These are phyloP conservation scores for Bryoglossum gracile DNA, from an alignment of 495 filamentous ascomycete species.

Conservation along the genomic window DNA sequence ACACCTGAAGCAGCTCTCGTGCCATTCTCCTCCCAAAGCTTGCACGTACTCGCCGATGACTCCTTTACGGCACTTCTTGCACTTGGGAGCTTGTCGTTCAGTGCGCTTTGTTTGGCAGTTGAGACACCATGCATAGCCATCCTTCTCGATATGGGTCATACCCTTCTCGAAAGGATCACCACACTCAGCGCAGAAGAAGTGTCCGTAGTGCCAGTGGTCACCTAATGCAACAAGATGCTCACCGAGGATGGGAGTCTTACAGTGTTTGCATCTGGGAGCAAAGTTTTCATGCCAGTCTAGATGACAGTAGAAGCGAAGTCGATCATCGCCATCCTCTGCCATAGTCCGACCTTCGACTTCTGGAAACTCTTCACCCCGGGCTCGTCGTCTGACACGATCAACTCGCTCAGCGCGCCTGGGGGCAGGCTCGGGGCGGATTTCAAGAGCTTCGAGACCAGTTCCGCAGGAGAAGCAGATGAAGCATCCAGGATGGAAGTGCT, in stretches of 20 bases:
- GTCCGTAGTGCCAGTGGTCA: conserved; percentile 91
- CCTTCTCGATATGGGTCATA: conserved; percentile 92
- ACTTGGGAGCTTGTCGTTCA: conserved; percentile 63
- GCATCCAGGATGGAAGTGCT: conserved; percentile 88
- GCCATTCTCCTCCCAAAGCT: conserved; percentile 90
- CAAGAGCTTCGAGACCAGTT: conserved; percentile 84
- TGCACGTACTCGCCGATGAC: conserved; percentile 81
- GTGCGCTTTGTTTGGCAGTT: conserved; percentile 87
- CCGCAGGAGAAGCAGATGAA: conserved; percentile 86
- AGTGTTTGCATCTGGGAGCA: conserved; percentile 89
- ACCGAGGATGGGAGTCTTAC: conserved; percentile 96
- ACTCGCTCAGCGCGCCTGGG: conserved; percentile 60
- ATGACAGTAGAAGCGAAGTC: conserved; percentile 88
- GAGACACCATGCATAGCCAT: conserved; percentile 98
- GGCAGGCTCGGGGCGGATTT: conserved; percentile 89
- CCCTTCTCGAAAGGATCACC: conserved; percentile 83
- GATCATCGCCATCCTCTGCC: conserved; percentile 58
- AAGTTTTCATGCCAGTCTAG: conserved; percentile 96
- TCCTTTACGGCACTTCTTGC: conserved; percentile 73
- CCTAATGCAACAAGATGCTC: conserved; percentile 92
- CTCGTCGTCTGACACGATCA: conserved; percentile 53
- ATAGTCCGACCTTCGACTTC: conserved; percentile 50
- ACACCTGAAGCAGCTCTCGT: conserved; percentile 85
- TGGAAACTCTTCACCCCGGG: conserved; percentile 50
- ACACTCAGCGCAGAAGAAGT: conserved; percentile 99